Percentiles rank a stretch among this genome's conserved stretches.
Evolutionary conservation across 805 yeast genomes (phyloP).

Genomic region (Starmera caribaea): DNA sequence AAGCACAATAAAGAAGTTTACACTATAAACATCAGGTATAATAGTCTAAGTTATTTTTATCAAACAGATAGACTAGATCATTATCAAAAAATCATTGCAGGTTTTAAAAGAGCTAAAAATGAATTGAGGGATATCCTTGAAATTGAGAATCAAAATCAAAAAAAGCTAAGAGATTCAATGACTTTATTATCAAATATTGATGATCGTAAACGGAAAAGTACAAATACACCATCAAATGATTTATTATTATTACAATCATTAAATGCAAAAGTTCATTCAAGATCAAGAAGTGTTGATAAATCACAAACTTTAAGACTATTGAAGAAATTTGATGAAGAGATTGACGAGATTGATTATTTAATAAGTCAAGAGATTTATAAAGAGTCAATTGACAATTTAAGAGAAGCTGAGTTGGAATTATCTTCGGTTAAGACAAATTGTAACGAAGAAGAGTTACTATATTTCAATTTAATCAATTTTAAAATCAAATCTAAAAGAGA

Average conservation of each 20-base stretch:
- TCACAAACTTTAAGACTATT: slow-evolving; percentile 34
- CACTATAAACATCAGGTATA: slow-evolving; percentile 36
- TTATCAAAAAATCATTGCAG: slow-evolving; percentile 40
- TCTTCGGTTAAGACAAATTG: slow-evolving; percentile 6
- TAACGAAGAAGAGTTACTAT: slow-evolving; percentile 20
- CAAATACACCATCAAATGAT: slow-evolving; percentile 22
- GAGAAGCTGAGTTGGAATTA: slow-evolving; percentile 24
- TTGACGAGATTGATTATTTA: slow-evolving; percentile 62
- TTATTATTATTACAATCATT: slow-evolving; percentile 38
- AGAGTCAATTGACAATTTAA: slow-evolving; percentile 27
- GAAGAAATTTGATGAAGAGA: slow-evolving; percentile 44
- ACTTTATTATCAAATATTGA: slow-evolving; percentile 27
- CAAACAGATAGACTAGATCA: slow-evolving; percentile 55
- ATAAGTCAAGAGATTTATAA: slow-evolving; percentile 51
- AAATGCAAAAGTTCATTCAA: slow-evolving; percentile 50
- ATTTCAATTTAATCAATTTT: slow-evolving; percentile 23
- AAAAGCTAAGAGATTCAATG: slow-evolving; percentile 34
- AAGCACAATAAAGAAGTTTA: slow-evolving; percentile 18
- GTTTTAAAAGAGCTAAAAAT: slow-evolving; percentile 51
- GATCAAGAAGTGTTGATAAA: slow-evolving; percentile 43
- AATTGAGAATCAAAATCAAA: slow-evolving; percentile 35
- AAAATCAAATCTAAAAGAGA: slow-evolving; percentile 24
- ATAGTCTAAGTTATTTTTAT: slow-evolving; percentile 42
- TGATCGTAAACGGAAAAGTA: slow-evolving; percentile 19
- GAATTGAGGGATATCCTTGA: slow-evolving; percentile 48